phyloP scores from a whole-genome alignment of 495 filamentous ascomycete species.

The Aspergillus bertholletiae region DNA sequence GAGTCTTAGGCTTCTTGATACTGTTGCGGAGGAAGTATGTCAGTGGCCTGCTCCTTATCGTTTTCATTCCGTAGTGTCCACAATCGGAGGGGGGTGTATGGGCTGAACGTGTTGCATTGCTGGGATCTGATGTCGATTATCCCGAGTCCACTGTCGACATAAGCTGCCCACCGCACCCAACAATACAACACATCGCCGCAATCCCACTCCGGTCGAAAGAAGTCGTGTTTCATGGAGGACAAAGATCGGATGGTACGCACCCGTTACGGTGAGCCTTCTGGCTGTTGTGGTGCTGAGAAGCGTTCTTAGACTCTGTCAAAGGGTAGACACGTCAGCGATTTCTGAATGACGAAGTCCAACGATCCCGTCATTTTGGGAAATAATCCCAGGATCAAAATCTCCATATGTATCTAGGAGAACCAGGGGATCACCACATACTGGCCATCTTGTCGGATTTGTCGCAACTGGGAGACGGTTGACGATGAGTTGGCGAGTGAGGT shows the following conservation, averaged over 20 bases:
- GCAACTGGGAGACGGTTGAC: slow-evolving; percentile 33
- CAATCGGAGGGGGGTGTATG: background rate
- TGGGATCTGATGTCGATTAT: background rate
- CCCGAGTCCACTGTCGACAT: background rate
- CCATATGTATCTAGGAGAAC: too few species aligned
- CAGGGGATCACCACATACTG: slow-evolving; percentile 36
- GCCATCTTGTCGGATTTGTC: slow-evolving; percentile 52
- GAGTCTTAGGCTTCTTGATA: slow-evolving; percentile 99
- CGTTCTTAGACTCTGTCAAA: slow-evolving; percentile 91
- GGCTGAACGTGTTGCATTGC: background rate
- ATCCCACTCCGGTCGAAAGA: background rate
- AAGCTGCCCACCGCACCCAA: slow-evolving; percentile 3
- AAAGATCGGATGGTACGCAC: slow-evolving; percentile 51
- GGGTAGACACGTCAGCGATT: slow-evolving; percentile 26
- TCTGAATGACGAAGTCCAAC: background rate
- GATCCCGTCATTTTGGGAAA: slow-evolving; percentile 3
- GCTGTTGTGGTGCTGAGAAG: slow-evolving; percentile 94
- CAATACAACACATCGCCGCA: slow-evolving; percentile 8
- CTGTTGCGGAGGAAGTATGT: slow-evolving; percentile 47
- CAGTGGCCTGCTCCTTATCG: slow-evolving; percentile 22
- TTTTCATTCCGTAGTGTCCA: slow-evolving; percentile 7
- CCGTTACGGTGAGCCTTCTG: slow-evolving; percentile 98
- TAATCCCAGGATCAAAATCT: too few species aligned
- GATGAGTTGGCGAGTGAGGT: slow-evolving; percentile 26
- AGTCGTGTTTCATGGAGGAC: background rate